These are phyloP conservation scores for Hemisphaericaspora nanyangensis DNA, from an alignment of 805 yeast species.

Conservation along the genomic window DNA sequence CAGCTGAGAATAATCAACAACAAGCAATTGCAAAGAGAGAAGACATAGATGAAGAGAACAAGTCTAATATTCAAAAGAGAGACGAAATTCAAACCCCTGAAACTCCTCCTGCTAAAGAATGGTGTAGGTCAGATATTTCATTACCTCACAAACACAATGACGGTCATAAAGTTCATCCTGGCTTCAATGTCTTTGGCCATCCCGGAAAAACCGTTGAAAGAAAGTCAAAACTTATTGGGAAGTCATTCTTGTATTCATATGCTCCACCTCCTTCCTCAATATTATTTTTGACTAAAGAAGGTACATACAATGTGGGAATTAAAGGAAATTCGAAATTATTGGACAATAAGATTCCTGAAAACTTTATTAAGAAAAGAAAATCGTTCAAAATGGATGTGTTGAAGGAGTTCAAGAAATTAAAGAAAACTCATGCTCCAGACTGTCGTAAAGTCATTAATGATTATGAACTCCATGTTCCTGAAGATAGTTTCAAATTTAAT, in stretches of 20 bases:
- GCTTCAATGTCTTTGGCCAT: constrained; percentile 35
- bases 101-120: background rate
- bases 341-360: constrained; percentile 20
- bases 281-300: constrained; percentile 36
- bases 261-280: constrained; percentile 36
- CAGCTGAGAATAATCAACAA: background rate
- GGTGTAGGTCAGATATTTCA: constrained; percentile 17
- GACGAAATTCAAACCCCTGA: background rate
- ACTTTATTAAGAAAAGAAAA: constrained; percentile 10
- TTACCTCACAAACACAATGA: constrained; percentile 13
- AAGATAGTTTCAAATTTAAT: constrained; percentile 24
- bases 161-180: constrained; percentile 25
- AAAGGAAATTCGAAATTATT: constrained; percentile 14
- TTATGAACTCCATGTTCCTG: constrained; percentile 23
- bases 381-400: constrained; percentile 13
- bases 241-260: constrained; percentile 39
- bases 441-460: constrained; percentile 21
- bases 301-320: constrained; percentile 25
- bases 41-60: background rate
- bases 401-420: constrained; percentile 19
- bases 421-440: constrained; percentile 15
- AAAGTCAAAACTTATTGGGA: constrained; percentile 25
- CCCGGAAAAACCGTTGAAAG: constrained; percentile 26
- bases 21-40: background rate
- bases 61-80: background rate